Percentiles rank a stretch among this genome's conserved stretches.
These are phyloP conservation scores for Anthracocystis panici-leucophaei DNA, from an alignment of 1,284 basidiomycete species.

Conservation along the genomic window DNA sequence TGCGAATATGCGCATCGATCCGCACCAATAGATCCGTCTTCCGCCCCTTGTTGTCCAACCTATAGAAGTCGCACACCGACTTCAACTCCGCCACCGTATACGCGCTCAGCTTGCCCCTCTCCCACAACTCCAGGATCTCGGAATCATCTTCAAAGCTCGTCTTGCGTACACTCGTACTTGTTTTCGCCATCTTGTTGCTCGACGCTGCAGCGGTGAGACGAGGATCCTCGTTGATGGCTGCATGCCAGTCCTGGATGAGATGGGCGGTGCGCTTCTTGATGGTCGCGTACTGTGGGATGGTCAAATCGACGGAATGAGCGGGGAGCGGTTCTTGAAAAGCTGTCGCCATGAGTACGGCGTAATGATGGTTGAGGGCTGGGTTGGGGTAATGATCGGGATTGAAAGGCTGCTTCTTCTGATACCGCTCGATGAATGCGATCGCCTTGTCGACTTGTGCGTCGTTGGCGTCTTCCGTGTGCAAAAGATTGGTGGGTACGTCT, in stretches of 20 bases:
- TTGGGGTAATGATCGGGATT: conserved; percentile 91
- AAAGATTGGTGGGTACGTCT: conserved; percentile 73
- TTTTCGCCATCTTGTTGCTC: conserved; percentile 22
- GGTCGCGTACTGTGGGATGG: conserved; percentile 80
- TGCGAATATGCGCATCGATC: conserved; percentile 45
- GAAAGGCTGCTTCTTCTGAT: conserved; percentile 83
- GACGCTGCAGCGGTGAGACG: conserved; percentile 18
- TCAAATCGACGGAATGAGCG: conserved; percentile 78
- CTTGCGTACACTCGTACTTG: conserved; percentile 36
- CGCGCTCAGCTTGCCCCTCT: conserved; percentile 47
- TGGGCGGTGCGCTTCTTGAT: conserved; percentile 85
- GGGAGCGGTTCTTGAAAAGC: conserved; percentile 82
- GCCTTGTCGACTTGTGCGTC: conserved; percentile 79
- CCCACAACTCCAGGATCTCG: conserved; percentile 41
- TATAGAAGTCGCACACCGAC: conserved; percentile 54
- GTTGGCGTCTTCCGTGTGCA: conserved; percentile 73
- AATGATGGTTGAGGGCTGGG: conserved; percentile 85
- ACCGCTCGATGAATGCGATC: conserved; percentile 80
- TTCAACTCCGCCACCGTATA: conserved; percentile 56
- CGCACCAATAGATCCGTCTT: conserved; percentile 62
- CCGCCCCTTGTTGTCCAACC: conserved; percentile 54
- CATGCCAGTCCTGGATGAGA: conserved; percentile 82
- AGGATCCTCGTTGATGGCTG: conserved; percentile 75
- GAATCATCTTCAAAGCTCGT: conserved; percentile 48
- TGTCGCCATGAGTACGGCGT: conserved; percentile 87